phyloP scores from a whole-genome alignment of 2,329 filamentous ascomycete species.

The Botrytis fragariae region DNA sequence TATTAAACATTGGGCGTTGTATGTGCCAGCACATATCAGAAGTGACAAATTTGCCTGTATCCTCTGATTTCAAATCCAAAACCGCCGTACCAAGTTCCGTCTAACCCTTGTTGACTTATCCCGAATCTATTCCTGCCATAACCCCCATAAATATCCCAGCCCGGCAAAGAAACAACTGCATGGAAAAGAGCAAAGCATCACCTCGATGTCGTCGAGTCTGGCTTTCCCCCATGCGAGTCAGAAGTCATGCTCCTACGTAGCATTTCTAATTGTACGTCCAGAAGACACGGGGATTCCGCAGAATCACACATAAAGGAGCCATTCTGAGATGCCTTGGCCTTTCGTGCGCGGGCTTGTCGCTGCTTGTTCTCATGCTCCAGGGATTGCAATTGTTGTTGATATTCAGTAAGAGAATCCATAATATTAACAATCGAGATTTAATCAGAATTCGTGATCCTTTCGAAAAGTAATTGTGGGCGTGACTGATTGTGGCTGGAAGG shows the following conservation, averaged over 20 bases:
- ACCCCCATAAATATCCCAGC: not conserved
- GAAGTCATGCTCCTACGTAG: conserved; percentile 9
- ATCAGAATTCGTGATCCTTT: not conserved
- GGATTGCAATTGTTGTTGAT: conserved; percentile 1
- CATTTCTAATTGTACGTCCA: conserved; percentile 4
- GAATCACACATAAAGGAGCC: conserved; percentile 3
- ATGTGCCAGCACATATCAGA: conserved; percentile 9
- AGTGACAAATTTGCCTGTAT: not conserved
- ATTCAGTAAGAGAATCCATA: conserved; percentile 9
- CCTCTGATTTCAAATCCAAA: not conserved
- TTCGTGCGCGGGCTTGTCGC: conserved; percentile 6
- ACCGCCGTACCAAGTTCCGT: not conserved
- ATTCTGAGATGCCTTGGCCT: not conserved
- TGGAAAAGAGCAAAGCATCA: not conserved
- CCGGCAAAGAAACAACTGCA: not conserved
- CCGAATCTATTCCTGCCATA: not conserved
- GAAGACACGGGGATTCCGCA: conserved; percentile 1
- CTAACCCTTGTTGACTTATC: not conserved
- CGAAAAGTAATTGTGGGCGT: not conserved
- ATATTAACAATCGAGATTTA: not conserved
- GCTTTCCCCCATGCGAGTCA: not conserved
- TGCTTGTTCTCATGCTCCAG: conserved; percentile 14
- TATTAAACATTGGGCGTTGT: not conserved
- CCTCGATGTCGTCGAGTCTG: not conserved
- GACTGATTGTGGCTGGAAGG: not conserved